These are phyloP conservation scores for Physcomitrellopsis africana DNA, from an alignment of 225 moss, liverwort and hornwort genomes.

Conservation along the genomic window DNA sequence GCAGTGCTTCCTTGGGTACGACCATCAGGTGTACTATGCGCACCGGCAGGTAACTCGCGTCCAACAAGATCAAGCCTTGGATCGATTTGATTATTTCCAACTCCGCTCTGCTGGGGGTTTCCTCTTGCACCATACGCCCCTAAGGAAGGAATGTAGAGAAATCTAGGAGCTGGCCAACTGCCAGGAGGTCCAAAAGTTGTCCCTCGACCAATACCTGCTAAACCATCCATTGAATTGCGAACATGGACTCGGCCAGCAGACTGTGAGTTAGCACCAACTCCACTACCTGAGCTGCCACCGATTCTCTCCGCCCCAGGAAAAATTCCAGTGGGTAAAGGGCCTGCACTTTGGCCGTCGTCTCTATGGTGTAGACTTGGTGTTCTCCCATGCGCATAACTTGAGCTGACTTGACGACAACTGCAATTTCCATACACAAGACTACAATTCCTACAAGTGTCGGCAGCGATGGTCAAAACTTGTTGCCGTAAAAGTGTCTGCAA, in stretches of 20 bases:
- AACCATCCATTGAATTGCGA: constrained; percentile 54
- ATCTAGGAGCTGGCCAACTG: constrained; percentile 58
- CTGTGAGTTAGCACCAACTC: constrained; percentile 32
- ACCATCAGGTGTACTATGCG: constrained; percentile 41
- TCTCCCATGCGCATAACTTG: constrained; percentile 53
- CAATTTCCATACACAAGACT: constrained; percentile 53
- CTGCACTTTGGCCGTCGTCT: constrained; percentile 48
- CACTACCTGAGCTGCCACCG: constrained; percentile 32
- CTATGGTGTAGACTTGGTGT: constrained; percentile 46
- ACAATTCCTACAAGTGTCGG: constrained; percentile 60
- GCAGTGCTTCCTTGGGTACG: constrained; percentile 43
- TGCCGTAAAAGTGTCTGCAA: constrained; percentile 57
- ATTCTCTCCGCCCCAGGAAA: constrained; percentile 42
- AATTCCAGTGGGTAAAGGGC: constrained; percentile 38
- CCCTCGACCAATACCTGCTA: constrained; percentile 60
- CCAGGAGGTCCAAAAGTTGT: constrained; percentile 54
- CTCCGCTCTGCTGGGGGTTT: constrained; percentile 40
- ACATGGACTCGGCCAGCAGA: constrained; percentile 50
- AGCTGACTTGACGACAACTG: constrained; percentile 52
- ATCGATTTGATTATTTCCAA: constrained; percentile 43
- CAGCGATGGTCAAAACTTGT: constrained; percentile 56
- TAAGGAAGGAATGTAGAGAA: constrained; percentile 53
- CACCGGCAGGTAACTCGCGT: constrained; percentile 36
- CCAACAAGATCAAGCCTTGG: constrained; percentile 38
- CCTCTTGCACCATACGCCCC: constrained; percentile 57